Conservation (phyloP, 192 early-diverging fungal species). For the Lobulomyces angularis region DNA sequence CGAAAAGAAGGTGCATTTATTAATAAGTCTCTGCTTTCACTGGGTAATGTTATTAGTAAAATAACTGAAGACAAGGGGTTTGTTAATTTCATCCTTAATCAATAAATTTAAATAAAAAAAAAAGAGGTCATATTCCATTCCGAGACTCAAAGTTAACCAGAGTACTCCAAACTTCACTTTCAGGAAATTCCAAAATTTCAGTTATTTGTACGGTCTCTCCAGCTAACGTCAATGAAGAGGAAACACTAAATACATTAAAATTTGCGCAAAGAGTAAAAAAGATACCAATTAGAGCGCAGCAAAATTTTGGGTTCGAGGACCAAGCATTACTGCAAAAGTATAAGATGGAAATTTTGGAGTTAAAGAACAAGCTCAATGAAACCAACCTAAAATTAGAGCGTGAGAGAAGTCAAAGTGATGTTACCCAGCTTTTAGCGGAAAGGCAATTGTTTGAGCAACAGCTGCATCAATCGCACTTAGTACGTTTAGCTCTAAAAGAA, state of each 20-base stretch:
- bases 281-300: conserved; percentile 65
- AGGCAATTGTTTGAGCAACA: conserved; percentile 31
- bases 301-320: conserved; percentile 69
- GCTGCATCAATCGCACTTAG: conserved; percentile 25
- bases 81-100: neutral
- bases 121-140: conserved; percentile 86
- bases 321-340: conserved; percentile 78
- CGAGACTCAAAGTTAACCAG: conserved; percentile 94
- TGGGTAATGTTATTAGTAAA: conserved; percentile 87
- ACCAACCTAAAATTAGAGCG: conserved; percentile 40
- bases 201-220: conserved; percentile 84
- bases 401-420: conserved; percentile 19
- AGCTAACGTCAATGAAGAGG: conserved; percentile 62
- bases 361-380: conserved; percentile 45
- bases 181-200: conserved; percentile 75
- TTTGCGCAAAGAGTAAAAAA: conserved; percentile 89
- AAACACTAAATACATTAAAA: conserved; percentile 84
- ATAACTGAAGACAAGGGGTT: conserved; percentile 55
- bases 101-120: too few species aligned
- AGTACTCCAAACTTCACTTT: conserved; percentile 81
- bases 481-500: conserved; percentile 51
- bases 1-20: conserved; percentile 93
- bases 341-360: conserved; percentile 61
- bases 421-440: neutral
- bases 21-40: conserved; percentile 78